Evolutionary conservation across 768 basidiomycete genomes (phyloP).

Genomic region (Hericium rajendrae): DNA sequence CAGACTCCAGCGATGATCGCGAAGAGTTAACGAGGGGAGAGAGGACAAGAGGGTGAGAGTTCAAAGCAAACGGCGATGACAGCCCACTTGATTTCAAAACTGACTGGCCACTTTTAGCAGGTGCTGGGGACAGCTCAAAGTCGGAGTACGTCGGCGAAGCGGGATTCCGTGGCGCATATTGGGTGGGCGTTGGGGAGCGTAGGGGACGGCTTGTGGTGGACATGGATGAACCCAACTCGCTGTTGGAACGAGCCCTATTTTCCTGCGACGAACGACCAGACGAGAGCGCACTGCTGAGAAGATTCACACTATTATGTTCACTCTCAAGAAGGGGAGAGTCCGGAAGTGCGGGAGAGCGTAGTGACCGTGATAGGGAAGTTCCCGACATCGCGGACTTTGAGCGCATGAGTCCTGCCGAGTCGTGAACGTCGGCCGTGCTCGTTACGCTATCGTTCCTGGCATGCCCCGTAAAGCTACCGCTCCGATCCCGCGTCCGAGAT

Average conservation of each 20-base stretch:
- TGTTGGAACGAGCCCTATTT: slow-evolving; percentile 35
- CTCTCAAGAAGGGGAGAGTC: slow-evolving; percentile 48
- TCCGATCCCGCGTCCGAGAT: slow-evolving; percentile 16
- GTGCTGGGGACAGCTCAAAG: slow-evolving; percentile 17
- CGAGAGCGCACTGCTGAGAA: neutral
- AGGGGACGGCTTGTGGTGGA: slow-evolving; percentile 30
- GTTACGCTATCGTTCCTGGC: slow-evolving; percentile 21
- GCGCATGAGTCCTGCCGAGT: slow-evolving; percentile 8
- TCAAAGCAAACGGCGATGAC: slow-evolving; percentile 42
- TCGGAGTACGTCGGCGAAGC: slow-evolving; percentile 41
- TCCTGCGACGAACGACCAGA: slow-evolving; percentile 3
- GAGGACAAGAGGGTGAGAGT: slow-evolving; percentile 52
- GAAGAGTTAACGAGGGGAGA: slow-evolving; percentile 68
- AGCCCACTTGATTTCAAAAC: slow-evolving; percentile 14
- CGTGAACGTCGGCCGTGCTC: slow-evolving; percentile 19
- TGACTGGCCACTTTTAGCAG: neutral
- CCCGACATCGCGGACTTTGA: slow-evolving; percentile 22
- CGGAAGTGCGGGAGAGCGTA: slow-evolving; percentile 47
- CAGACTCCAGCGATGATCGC: slow-evolving; percentile 68
- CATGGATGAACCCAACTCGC: slow-evolving; percentile 41
- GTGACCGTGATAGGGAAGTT: slow-evolving; percentile 22
- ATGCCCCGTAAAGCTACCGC: slow-evolving; percentile 14
- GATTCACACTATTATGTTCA: slow-evolving; percentile 2
- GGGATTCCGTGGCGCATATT: slow-evolving; percentile 43
- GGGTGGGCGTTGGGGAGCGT: slow-evolving; percentile 64